Evolutionary conservation across 2,329 filamentous ascomycete genomes (phyloP).

Genomic region (Fusarium scirpi): DNA sequence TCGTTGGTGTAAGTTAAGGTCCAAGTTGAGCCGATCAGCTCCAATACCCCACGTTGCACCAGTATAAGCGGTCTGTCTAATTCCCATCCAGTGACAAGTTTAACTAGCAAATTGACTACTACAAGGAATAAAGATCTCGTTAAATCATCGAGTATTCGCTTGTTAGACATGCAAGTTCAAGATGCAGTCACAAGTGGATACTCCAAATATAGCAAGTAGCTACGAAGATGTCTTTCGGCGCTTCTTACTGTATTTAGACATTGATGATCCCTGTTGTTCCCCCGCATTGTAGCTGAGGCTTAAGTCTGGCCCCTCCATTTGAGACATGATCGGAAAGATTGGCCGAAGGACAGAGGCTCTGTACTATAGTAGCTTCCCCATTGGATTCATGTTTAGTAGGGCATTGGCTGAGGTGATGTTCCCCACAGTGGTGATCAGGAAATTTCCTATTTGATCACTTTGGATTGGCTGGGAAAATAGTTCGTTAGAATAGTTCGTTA

Average conservation of each 20-base stretch:
- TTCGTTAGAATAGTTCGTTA: neutral
- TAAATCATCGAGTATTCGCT: neutral
- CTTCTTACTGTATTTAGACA: slow-evolving; percentile 25
- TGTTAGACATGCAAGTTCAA: neutral
- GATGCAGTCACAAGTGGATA: slow-evolving; percentile 5
- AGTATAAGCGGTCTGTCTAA: neutral
- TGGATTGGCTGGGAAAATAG: slow-evolving; percentile 10
- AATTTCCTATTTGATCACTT: neutral
- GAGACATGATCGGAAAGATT: slow-evolving; percentile 15
- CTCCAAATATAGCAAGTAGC: slow-evolving; percentile 15
- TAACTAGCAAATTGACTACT: neutral
- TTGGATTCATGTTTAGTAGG: neutral
- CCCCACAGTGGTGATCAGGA: neutral
- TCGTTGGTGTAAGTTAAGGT: neutral
- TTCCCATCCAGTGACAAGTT: neutral
- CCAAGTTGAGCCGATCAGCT: slow-evolving; percentile 4
- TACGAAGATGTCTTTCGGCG: slow-evolving; percentile 22
- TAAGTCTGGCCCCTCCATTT: slow-evolving; percentile 1
- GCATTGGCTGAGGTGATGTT: neutral
- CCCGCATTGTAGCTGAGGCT: slow-evolving; percentile 25
- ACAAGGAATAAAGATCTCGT: neutral
- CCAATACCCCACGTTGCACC: neutral
- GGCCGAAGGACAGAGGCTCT: neutral
- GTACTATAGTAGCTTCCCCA: neutral
- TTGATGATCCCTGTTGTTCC: neutral